These are phyloP conservation scores for Dactylellina cionopaga DNA, from an alignment of 2,329 filamentous ascomycete species.

Conservation along the genomic window DNA sequence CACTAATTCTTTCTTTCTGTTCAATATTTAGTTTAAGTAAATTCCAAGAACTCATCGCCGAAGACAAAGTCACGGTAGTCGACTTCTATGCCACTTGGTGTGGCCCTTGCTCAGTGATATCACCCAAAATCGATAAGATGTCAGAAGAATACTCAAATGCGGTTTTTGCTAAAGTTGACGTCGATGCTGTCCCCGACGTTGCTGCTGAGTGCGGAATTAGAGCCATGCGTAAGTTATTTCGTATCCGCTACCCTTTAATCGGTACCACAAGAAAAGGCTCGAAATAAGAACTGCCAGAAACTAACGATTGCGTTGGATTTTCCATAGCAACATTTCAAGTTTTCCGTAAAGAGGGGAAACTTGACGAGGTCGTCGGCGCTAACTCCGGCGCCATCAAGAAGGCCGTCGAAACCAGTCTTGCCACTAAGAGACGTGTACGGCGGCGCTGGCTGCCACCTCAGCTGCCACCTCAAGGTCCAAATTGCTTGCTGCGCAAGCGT, in stretches of 20 bases:
- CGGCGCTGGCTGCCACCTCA: too few species aligned
- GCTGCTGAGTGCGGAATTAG: conserved; percentile 80
- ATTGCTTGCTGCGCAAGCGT: too few species aligned
- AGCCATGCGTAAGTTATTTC: conserved; percentile 88
- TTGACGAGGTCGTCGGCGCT: conserved; percentile 79
- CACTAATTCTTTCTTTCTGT: too few species aligned
- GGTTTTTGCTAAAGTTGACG: conserved; percentile 88
- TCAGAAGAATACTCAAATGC: conserved; percentile 70
- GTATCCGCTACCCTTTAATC: too few species aligned
- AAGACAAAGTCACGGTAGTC: conserved; percentile 75
- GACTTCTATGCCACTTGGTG: conserved; percentile 94
- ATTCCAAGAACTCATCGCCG: conserved; percentile 68
- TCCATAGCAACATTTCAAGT: conserved; percentile 71
- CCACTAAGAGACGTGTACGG: too few species aligned
- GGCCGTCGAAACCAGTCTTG: too few species aligned
- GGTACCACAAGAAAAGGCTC: too few species aligned
- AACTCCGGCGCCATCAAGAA: conserved; percentile 75
- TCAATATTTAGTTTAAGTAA: too few species aligned
- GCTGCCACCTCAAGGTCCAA: too few species aligned
- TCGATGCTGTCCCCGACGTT: conserved; percentile 80
- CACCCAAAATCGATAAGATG: conserved; percentile 76
- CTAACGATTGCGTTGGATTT: too few species aligned
- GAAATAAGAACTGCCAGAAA: too few species aligned
- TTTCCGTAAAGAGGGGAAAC: conserved; percentile 81
- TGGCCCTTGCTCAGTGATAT: conserved; percentile 91